phyloP scores from a whole-genome alignment of 2,329 filamentous ascomycete species.

The Ambrosiella cleistominuta region DNA sequence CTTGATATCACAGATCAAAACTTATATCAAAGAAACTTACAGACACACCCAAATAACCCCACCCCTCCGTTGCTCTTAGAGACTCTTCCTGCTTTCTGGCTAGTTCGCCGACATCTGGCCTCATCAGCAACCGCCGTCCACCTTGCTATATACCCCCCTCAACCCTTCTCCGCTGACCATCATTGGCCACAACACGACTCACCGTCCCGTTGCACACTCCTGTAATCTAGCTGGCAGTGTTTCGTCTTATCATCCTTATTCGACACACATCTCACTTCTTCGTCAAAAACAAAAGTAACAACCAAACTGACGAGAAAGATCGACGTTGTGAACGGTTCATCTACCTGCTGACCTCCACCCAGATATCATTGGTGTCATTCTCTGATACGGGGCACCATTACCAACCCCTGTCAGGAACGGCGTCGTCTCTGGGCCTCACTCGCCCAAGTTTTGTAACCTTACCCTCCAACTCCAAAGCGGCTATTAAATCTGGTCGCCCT shows the following conservation, averaged over 20 bases:
- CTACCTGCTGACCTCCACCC: not conserved
- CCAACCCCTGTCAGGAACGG: not conserved
- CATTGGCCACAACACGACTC: not conserved
- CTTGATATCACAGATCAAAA: too few relatives aligned
- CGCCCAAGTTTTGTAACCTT: not conserved
- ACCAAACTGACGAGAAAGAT: not conserved
- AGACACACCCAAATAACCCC: not conserved
- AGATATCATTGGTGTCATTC: not conserved
- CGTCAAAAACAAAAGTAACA: too few relatives aligned
- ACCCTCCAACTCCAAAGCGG: not conserved
- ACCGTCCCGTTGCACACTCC: not conserved
- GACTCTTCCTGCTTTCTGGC: not conserved
- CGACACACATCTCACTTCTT: not conserved
- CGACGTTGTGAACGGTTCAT: not conserved
- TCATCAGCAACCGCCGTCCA: not conserved
- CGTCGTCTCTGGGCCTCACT: not conserved
- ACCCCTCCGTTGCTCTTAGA: not conserved
- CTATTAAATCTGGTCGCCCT: conserved; percentile 9
- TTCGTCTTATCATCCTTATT: not conserved
- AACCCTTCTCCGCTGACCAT: not conserved
- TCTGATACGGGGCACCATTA: not conserved
- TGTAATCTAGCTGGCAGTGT: not conserved
- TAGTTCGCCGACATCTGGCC: not conserved
- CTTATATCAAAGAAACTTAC: not conserved
- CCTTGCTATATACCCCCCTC: not conserved